These are phyloP conservation scores for Gremmenia infestans DNA, from an alignment of 2,329 filamentous ascomycete genomes.

Conservation along the genomic window DNA sequence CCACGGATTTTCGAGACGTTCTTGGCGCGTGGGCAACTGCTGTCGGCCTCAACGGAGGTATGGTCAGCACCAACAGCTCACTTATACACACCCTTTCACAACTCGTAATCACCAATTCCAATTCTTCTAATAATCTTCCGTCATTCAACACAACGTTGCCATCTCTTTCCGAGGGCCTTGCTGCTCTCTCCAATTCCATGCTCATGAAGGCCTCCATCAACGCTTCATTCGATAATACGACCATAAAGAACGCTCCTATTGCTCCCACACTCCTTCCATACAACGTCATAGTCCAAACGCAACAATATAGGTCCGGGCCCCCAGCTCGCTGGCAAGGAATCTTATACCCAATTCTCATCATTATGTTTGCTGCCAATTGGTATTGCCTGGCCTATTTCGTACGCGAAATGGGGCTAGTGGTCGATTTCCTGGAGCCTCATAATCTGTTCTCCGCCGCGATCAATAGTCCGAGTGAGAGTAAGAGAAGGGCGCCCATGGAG, in stretches of 20 bases:
- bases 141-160: not conserved
- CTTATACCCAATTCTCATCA: conserved; percentile 4
- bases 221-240: not conserved
- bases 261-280: not conserved
- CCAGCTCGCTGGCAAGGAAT: conserved; percentile 4
- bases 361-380: conserved; percentile 5
- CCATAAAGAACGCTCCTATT: not conserved
- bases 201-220: conserved; percentile 8
- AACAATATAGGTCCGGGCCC: conserved; percentile 7
- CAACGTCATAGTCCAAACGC: conserved; percentile 1
- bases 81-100: conserved; percentile 5
- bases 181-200: conserved; percentile 6
- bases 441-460: conserved; percentile 1
- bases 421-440: conserved; percentile 6
- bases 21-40: conserved; percentile 6
- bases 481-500: not conserved
- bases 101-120: not conserved
- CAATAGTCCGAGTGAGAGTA: conserved; percentile 5
- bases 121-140: not conserved
- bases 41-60: conserved; percentile 2
- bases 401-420: conserved; percentile 2
- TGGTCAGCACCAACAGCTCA: not conserved
- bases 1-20: conserved; percentile 5
- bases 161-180: conserved; percentile 4
- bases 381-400: conserved; percentile 9